A percentile compares a stretch with the other conserved stretches of the same genome.
Evolutionary conservation across 176 grass and related monocot species (phyloP).

Genomic region (Lolium perenne): DNA sequence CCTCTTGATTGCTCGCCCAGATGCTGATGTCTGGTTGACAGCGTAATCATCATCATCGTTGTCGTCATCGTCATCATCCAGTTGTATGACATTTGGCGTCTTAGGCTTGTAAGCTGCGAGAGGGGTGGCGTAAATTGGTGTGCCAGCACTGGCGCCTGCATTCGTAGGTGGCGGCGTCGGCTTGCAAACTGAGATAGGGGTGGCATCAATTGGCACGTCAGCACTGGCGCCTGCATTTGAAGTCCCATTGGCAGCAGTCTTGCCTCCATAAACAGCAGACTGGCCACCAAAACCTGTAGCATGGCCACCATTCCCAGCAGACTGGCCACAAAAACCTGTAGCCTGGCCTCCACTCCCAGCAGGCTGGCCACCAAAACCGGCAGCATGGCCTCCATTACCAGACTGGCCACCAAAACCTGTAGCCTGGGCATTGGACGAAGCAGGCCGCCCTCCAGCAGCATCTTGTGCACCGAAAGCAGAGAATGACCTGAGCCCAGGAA

Average conservation of each 20-base stretch:
- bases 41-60: constrained; percentile 43
- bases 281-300: neutral
- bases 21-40: constrained; percentile 60
- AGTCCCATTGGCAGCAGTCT: constrained; percentile 44
- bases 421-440: neutral
- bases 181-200: constrained; percentile 62
- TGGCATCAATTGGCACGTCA: constrained; percentile 55
- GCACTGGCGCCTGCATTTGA: constrained; percentile 8
- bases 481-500: constrained; percentile 33
- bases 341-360: neutral
- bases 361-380: constrained; percentile 12
- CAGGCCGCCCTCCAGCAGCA: constrained; percentile 18
- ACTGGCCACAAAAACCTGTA: neutral
- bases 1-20: constrained; percentile 65
- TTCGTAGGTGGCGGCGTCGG: constrained; percentile 12
- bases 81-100: constrained; percentile 24
- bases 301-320: neutral
- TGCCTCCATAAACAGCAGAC: neutral
- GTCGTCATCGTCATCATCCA: constrained; percentile 61
- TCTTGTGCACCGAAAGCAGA: constrained; percentile 4
- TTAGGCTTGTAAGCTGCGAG: constrained; percentile 55
- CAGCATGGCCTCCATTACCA: neutral
- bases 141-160: constrained; percentile 14
- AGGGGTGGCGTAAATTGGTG: constrained; percentile 58
- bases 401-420: neutral